Evolutionary conservation across 1,284 basidiomycete genomes (phyloP), one percentile per base, ranked within the genome.

Genomic region (Cutaneotrichosporon sp.): DNA sequence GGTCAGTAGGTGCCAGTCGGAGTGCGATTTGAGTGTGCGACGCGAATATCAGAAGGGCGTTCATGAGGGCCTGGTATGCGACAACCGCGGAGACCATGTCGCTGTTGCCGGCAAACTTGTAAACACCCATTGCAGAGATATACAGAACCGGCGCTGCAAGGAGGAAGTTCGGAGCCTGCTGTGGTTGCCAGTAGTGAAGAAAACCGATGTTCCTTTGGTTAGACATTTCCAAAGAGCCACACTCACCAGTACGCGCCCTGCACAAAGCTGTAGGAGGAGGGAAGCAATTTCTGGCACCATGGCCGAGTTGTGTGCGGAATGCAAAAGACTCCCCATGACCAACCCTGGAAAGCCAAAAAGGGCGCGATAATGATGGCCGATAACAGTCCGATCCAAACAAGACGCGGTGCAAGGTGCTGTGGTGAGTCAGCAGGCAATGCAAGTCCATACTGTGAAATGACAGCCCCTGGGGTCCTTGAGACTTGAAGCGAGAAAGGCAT

Each of bases 21-120:
- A 98, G 81, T 2, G 86, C 79, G 59, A 97, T 97, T 69, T 98
- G 94, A 1, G 87, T 87, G 66, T 98, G 90, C 0, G 91, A 87
- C 5, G 82, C 80, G 64, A 93, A 82, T 9, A 93, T 76, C 19
- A 97, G 78, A 17, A 87, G 75, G 25, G 79, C 67, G 7, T 81
- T 79, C 45, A 88, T 75, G 29, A 81, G 61, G 16, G 84, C 66
- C 19, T 86, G 82, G 61, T 91, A 83, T 14, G 90, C 74, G 0
- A 84, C 81, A 70, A 90, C 84, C 0, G 89, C 87, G 0, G 34
- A 16, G 19, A 31, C 31, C 37, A 41, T 11, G 12, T 31, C 11
- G 19, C 19, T 20, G 16, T 10, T 20, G 8, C 19, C 33, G 22
- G 20, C 6, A 22, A 3, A 3, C 17, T 10, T 31, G 24, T 20